phyloP scores from a whole-genome alignment of 1,284 basidiomycete species.

The Cutaneotrichosporon cavernicola region DNA sequence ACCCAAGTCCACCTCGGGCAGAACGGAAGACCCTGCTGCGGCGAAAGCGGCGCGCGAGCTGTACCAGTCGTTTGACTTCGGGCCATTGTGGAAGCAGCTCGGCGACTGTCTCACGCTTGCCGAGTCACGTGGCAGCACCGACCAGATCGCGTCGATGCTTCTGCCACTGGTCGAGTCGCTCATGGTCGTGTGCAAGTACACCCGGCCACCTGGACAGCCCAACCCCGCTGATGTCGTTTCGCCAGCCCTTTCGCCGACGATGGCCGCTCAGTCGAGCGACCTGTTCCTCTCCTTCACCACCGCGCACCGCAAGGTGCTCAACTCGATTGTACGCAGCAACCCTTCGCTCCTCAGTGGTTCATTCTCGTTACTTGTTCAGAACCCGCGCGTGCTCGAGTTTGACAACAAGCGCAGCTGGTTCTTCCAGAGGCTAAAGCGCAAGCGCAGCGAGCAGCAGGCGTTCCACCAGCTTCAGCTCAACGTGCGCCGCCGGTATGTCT shows the following conservation, averaged over 20 bases:
- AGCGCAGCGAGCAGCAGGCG: slow-evolving; percentile 64
- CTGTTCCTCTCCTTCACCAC: slow-evolving; percentile 94
- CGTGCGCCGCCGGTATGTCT: slow-evolving; percentile 87
- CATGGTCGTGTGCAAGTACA: slow-evolving; percentile 97
- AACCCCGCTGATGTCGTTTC: slow-evolving; percentile 49
- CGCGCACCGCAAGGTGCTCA: slow-evolving; percentile 88
- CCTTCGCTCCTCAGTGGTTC: slow-evolving; percentile 97
- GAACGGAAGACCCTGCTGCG: slow-evolving; percentile 55
- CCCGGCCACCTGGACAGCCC: slow-evolving; percentile 8
- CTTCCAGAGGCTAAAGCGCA: slow-evolving; percentile 89
- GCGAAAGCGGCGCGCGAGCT: slow-evolving; percentile 72
- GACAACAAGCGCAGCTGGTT: slow-evolving; percentile 99
- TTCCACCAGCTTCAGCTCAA: slow-evolving; percentile 84
- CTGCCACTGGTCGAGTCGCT: slow-evolving; percentile 89
- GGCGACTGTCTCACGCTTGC: slow-evolving; percentile 80
- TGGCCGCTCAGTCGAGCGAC: slow-evolving; percentile 70
- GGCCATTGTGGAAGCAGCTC: slow-evolving; percentile 77
- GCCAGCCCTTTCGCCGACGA: slow-evolving; percentile 59
- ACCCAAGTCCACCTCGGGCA: slow-evolving; percentile 51
- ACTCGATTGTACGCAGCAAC: slow-evolving; percentile 96
- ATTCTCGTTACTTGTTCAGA: slow-evolving; percentile 93
- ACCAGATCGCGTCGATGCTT: slow-evolving; percentile 84
- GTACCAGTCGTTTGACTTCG: slow-evolving; percentile 84
- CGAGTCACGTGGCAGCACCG: slow-evolving; percentile 73
- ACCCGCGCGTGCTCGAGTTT: slow-evolving; percentile 95